These are phyloP conservation scores for Myriosclerotinia duriaeana DNA, from an alignment of 2,329 filamentous ascomycete genomes.

Conservation along the genomic window DNA sequence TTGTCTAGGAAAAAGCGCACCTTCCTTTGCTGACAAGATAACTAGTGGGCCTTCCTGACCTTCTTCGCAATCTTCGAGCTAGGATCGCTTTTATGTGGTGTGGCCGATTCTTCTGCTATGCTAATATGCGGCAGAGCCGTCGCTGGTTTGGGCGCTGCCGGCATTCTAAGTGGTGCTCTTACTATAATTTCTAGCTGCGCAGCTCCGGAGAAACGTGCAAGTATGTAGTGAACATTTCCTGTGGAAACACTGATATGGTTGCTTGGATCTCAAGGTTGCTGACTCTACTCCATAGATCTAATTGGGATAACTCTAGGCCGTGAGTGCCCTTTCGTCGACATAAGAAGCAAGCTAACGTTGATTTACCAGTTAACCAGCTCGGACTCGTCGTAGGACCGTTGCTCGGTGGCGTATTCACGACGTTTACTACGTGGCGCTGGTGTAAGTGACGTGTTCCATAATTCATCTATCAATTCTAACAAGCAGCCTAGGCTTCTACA, in stretches of 20 bases:
- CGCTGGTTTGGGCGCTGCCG: constrained; percentile 53
- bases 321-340: constrained; percentile 30
- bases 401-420: constrained; percentile 25
- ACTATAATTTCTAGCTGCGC: constrained; percentile 49
- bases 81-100: constrained; percentile 54
- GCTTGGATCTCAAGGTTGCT: not conserved
- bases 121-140: constrained; percentile 56
- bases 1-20: not conserved
- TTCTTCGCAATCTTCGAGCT: constrained; percentile 50
- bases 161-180: constrained; percentile 52
- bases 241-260: not conserved
- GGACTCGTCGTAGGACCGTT: constrained; percentile 19
- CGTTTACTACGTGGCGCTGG: constrained; percentile 42
- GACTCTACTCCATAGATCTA: not conserved
- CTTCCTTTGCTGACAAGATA: not conserved
- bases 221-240: constrained; percentile 15
- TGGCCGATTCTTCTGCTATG: constrained; percentile 50
- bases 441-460: constrained; percentile 29
- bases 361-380: constrained; percentile 28
- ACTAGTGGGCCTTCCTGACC: constrained; percentile 10
- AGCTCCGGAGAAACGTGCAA: constrained; percentile 27
- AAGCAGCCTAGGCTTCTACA: constrained; percentile 39
- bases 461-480: not conserved
- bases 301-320: constrained; percentile 32
- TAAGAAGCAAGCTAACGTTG: constrained; percentile 1